phyloP scores from a whole-genome alignment of 306 rosid species.

The Macrotyloma uniflorum region DNA sequence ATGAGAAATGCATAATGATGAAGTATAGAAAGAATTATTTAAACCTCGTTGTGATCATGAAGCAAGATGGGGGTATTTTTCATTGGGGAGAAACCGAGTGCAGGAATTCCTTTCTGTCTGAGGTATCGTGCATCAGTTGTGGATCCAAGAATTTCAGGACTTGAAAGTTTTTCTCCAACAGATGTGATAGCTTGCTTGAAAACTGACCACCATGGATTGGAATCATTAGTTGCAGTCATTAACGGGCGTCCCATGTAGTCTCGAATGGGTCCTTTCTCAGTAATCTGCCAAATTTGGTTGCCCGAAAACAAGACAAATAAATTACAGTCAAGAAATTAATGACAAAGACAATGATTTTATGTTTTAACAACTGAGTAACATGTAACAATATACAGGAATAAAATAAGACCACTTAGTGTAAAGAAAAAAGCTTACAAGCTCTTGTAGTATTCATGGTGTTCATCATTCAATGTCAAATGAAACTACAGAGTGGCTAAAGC shows the following conservation, averaged over 20 bases:
- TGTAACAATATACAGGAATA: not conserved
- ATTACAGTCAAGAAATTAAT: conserved; percentile 21
- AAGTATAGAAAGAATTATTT: conserved; percentile 18
- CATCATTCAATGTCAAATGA: not conserved
- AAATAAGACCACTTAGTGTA: not conserved
- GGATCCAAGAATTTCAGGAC: conserved; percentile 83
- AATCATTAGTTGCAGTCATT: conserved; percentile 65
- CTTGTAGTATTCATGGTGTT: not conserved
- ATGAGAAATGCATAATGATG: not conserved
- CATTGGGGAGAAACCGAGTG: conserved; percentile 95
- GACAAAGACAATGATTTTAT: not conserved
- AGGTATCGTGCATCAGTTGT: conserved; percentile 77
- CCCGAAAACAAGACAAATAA: conserved; percentile 19
- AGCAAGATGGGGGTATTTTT: conserved; percentile 82
- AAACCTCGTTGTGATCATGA: conserved; percentile 95
- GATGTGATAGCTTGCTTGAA: conserved; percentile 69
- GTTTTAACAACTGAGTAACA: conserved; percentile 12
- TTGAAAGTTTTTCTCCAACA: conserved; percentile 77
- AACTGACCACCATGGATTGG: conserved; percentile 93
- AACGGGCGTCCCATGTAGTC: conserved; percentile 73
- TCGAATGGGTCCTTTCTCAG: conserved; percentile 65
- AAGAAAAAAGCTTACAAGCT: not conserved
- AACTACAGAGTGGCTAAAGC: not conserved
- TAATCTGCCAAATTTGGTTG: conserved; percentile 56
- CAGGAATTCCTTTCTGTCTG: conserved; percentile 80